Base-by-base conservation (phyloP, 106 monocot species). In the Dendrobium catenatum region DNA sequence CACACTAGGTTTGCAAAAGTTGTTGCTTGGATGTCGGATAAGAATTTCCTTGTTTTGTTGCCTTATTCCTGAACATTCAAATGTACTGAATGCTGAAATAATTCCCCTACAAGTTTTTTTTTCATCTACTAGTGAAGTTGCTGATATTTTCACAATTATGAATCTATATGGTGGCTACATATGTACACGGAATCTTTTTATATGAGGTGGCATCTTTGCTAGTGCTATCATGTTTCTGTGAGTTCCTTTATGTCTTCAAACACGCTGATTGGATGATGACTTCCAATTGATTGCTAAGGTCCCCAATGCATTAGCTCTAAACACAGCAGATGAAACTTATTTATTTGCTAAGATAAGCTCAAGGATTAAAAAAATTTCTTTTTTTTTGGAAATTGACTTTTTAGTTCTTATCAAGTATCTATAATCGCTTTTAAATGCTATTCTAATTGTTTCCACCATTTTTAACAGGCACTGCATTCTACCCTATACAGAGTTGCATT, bases 401-500 rank as follows among this genome's bases (percentile, higher is more conserved):
- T 49, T 76, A 74, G 9, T 76, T n/a, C 11, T 49, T 49, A 48
- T 76, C 2, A 49, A 24, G 4, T 49, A 42, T 42, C 20, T 49
- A 74, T 51, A 74, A 13, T 51, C 9, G 6, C 49, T 26, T 13
- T 22, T 76, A n/a, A 76, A 26, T 51, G 76, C 4, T 40, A 9
- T 74, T 70, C 24, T 76, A 49, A 76, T 76, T 76, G 9, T 49
- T 76, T 76, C 26, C 4, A 51, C 26, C 49, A 19, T 74, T 24
- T 42, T 43, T 49, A 49, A 27, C 86, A 99, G 98, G 98, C 4
- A 88, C 93, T 56, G 98, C 89, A 81, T 99, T 99, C 89, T 99
- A 87, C 79, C 95, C 98, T 3, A 15, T 99, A 29, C 98, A 99
- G 78, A 99, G 98, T 80, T 99, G 95, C 82, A 98, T 98, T 89